Percentiles rank a stretch among this genome's conserved stretches.
Conservation (phyloP, 23 red algal species). For the Cyanidioschyzon merolae region DNA sequence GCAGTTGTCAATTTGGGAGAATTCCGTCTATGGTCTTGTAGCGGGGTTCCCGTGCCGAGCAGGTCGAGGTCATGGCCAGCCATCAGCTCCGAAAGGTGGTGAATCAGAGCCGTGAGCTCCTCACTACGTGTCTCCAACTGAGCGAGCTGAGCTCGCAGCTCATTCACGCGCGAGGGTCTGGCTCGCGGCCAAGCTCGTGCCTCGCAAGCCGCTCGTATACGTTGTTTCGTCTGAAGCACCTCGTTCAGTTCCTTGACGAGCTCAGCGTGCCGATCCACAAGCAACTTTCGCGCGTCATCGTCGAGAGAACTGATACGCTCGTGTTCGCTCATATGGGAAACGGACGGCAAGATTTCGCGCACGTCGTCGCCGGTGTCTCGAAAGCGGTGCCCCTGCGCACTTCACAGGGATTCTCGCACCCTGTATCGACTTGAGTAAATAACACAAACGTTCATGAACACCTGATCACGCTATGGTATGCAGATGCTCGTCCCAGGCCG, state of each 20-base stretch:
- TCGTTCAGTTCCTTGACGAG: neutral
- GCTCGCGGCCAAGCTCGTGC: neutral
- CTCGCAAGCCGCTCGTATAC: neutral
- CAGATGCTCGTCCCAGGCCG: too few relatives aligned
- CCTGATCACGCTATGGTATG: too few relatives aligned
- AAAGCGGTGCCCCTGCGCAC: too few relatives aligned
- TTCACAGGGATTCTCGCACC: too few relatives aligned
- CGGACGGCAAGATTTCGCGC: too few relatives aligned
- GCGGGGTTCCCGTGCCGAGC: neutral
- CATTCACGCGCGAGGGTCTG: neutral
- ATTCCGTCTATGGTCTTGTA: neutral
- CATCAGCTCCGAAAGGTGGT: neutral
- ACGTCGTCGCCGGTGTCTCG: too few relatives aligned
- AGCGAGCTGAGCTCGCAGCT: neutral
- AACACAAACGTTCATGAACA: too few relatives aligned
- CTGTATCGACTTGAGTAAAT: too few relatives aligned
- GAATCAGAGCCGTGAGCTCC: slow-evolving; percentile 5
- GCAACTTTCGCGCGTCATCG: neutral
- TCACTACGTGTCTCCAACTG: neutral
- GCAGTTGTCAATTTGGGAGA: too few relatives aligned
- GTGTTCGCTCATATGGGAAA: neutral
- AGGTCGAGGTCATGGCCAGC: neutral
- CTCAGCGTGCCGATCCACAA: neutral
- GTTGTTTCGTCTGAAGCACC: neutral
- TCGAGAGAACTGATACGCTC: neutral